phyloP scores from a whole-genome alignment of 202 grass and related monocot genomes.

The Sporobolus alterniflorus region DNA sequence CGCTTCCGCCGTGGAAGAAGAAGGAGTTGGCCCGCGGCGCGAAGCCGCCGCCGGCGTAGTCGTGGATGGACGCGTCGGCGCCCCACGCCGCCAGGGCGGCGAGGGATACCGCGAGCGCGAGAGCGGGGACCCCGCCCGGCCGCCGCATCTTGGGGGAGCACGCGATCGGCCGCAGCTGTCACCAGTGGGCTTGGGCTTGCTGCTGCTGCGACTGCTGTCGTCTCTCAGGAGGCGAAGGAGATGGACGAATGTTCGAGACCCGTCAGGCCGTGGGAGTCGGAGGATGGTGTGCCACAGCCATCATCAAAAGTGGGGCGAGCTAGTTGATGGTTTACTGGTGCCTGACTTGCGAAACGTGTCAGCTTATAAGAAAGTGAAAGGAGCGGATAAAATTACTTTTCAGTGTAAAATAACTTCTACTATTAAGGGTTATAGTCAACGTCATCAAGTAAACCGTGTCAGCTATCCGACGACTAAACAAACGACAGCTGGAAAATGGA shows the following conservation, averaged over 20 bases:
- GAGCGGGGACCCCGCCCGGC: constrained; percentile 31
- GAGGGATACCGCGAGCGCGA: constrained; percentile 53
- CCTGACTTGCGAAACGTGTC: not conserved
- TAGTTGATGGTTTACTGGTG: not conserved
- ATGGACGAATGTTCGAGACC: constrained; percentile 37
- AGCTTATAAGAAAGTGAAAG: not conserved
- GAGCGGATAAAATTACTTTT: not conserved
- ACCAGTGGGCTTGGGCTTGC: not conserved
- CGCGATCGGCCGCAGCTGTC: not conserved
- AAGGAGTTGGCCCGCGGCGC: constrained; percentile 89
- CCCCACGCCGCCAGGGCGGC: constrained; percentile 23
- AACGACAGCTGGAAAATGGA: not conserved
- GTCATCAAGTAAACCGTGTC: not conserved
- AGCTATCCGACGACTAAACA: not conserved
- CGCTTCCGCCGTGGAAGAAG: constrained; percentile 99
- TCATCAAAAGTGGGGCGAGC: not conserved
- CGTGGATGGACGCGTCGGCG: constrained; percentile 85
- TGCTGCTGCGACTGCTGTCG: not conserved
- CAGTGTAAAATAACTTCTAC: not conserved
- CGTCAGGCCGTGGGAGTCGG: not conserved
- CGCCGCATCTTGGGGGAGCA: not conserved
- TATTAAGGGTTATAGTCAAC: not conserved
- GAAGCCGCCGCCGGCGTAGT: constrained; percentile 75
- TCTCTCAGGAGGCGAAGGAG: not conserved
- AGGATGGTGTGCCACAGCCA: not conserved